Percentiles rank a stretch among this genome's conserved stretches.
These are phyloP conservation scores for Diaporthe vexans DNA, from an alignment of 2,329 filamentous ascomycete species.

Conservation along the genomic window DNA sequence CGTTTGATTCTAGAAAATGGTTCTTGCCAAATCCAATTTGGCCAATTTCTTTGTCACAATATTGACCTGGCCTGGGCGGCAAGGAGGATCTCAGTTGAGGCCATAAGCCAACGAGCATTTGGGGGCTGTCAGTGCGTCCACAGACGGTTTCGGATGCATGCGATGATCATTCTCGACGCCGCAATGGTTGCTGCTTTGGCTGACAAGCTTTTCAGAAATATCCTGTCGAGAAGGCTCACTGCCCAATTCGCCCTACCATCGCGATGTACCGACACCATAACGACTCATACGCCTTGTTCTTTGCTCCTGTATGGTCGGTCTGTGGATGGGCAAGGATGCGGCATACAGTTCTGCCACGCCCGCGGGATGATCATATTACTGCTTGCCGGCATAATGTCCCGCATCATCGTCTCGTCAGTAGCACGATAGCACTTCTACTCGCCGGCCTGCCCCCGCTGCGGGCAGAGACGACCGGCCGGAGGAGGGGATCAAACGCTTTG, in stretches of 20 bases:
- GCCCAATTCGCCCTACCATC: slow-evolving; percentile 25
- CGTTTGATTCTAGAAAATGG: slow-evolving; percentile 15
- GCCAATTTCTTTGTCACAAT: not conserved
- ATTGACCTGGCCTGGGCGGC: not conserved
- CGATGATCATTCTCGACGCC: slow-evolving; percentile 25
- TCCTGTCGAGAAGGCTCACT: slow-evolving; percentile 5
- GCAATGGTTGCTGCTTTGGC: slow-evolving; percentile 23
- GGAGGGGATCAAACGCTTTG: slow-evolving; percentile 28
- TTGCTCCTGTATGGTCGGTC: slow-evolving; percentile 11
- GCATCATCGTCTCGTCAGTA: slow-evolving; percentile 15
- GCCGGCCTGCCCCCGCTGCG: not conserved
- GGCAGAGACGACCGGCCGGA: not conserved
- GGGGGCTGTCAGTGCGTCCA: slow-evolving; percentile 28
- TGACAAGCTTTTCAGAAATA: slow-evolving; percentile 1
- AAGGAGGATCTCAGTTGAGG: not conserved
- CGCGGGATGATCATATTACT: slow-evolving; percentile 20
- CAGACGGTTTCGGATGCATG: slow-evolving; percentile 26
- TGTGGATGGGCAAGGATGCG: not conserved
- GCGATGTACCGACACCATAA: slow-evolving; percentile 20
- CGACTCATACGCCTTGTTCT: slow-evolving; percentile 21
- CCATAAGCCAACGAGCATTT: not conserved
- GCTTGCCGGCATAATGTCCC: slow-evolving; percentile 20
- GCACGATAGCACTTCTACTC: not conserved
- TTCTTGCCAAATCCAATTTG: not conserved
- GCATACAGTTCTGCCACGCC: slow-evolving; percentile 20